Evolutionary conservation across 805 yeast species (phyloP), one percentile per base, ranked within the genome.

Genomic region (Schwanniomyces occidentalis): DNA sequence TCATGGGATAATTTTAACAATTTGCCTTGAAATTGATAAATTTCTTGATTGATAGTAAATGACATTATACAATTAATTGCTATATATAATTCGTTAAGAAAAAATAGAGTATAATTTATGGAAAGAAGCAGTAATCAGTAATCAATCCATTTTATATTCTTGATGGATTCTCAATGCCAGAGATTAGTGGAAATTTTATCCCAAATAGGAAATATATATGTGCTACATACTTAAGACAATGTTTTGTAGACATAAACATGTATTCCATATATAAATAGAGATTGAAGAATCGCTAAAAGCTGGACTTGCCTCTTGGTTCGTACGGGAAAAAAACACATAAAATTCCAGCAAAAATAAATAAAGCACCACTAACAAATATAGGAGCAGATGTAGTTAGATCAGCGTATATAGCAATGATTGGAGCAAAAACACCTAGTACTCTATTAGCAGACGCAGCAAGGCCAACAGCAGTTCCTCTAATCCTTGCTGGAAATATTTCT

Each of bases 1-100:
- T 76, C 71, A 58, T 91, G 99, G 17, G 80, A 61, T 25, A 90
- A 66, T 61, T 91, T 91, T 48, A 77, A 58, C 14, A 91, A 67
- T 55, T 74, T 72, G 22, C 99, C 99, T 3, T 83, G 88, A 51
- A 82, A 84, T 42, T 76, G 75, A 47, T 65, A 56, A 45, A 84
- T 79, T 40, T 74, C 76, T 16, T 77, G 69, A 18, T 71, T 69
- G 10, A 69, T 66, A 26, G 62, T 72, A 52, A 83, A 76, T 6
- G 78, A 46, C 80, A 74, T 75, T 25, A 6, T 21, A 25, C 12
- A 23, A n/a, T 29, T 30, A 10, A 20, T 25, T 3, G 16, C 6
- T 25, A 7, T 12, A 3, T 25, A n/a, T 7, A 15, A 6, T 6
- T 13, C n/a, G 16, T 6, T 25, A 25, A 7, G 13, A 12, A 23